Evolutionary conservation across 116 monocot species (phyloP).

Genomic region (Zostera marina): DNA sequence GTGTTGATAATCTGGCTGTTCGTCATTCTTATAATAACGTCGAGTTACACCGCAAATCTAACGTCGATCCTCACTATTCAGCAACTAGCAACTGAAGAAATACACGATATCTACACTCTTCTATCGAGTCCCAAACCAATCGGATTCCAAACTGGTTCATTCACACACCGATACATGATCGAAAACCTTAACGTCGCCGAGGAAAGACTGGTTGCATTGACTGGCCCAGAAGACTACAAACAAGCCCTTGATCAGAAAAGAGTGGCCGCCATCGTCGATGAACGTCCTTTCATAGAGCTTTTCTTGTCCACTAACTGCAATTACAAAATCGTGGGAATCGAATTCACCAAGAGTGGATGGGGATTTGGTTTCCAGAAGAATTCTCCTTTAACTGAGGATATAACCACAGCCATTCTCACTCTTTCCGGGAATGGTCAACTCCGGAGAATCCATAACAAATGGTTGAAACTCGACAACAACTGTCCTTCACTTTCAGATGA

Average conservation of each 20-base stretch:
- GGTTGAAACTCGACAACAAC: conserved; percentile 23
- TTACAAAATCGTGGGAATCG: conserved; percentile 53
- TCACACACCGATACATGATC: conserved; percentile 57
- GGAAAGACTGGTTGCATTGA: conserved; percentile 42
- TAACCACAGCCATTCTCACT: conserved; percentile 76
- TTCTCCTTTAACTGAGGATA: conserved; percentile 70
- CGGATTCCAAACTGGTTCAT: conserved; percentile 76
- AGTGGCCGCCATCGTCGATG: conserved; percentile 72
- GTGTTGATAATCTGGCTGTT: conserved; percentile 77
- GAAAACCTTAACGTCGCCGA: conserved; percentile 52
- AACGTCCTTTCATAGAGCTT: conserved; percentile 64
- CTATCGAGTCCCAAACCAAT: conserved; percentile 46
- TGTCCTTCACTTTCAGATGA: conserved; percentile 17
- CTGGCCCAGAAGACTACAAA: conserved; percentile 47
- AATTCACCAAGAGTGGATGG: conserved; percentile 88
- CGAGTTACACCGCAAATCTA: conserved; percentile 89
- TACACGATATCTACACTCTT: conserved; percentile 52
- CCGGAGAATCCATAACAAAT: conserved; percentile 74
- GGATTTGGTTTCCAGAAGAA: conserved; percentile 90
- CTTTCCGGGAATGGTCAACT: conserved; percentile 80
- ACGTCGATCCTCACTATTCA: conserved; percentile 93
- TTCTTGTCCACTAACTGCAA: conserved; percentile 70
- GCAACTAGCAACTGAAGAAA: conserved; percentile 40
- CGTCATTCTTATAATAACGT: conserved; percentile 72
- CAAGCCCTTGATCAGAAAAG: conserved; percentile 47